Percentiles rank a stretch among this genome's conserved stretches.
Conservation (phyloP, 306 rosid genomes). For the Dryas alaskensis region DNA sequence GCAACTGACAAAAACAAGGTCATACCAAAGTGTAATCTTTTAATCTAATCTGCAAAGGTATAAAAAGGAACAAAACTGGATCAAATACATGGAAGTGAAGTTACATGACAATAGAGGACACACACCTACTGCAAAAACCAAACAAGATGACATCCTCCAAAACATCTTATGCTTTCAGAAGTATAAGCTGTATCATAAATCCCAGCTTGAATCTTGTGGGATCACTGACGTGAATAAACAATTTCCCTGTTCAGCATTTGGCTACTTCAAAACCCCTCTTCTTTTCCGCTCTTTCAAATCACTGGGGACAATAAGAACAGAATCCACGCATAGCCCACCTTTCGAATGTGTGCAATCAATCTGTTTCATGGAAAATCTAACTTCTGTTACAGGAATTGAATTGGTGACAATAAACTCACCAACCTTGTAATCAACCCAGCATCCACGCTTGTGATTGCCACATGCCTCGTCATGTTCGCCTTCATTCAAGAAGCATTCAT, state of each 20-base stretch:
- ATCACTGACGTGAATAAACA: constrained; percentile 15
- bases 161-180: constrained; percentile 28
- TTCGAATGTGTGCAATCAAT: constrained; percentile 93
- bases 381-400: constrained; percentile 57
- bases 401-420: constrained; percentile 76
- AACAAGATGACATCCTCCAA: constrained; percentile 32
- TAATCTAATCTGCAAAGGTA: constrained; percentile 33
- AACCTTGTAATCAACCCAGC: constrained; percentile 92
- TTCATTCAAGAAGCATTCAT: constrained; percentile 67
- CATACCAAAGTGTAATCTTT: constrained; percentile 13
- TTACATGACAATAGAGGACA: constrained; percentile 32
- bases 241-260: constrained; percentile 21
- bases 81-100: constrained; percentile 15
- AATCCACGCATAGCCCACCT: constrained; percentile 94
- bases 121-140: constrained; percentile 37
- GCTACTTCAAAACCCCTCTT: constrained; percentile 47
- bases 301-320: constrained; percentile 81
- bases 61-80: constrained; percentile 29
- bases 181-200: constrained; percentile 35
- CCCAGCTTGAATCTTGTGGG: constrained; percentile 30
- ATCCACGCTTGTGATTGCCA: constrained; percentile 71
- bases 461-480: constrained; percentile 42
- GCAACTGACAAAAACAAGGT: constrained; percentile 7
- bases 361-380: constrained; percentile 93
- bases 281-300: constrained; percentile 50